A percentile compares a stretch with the other conserved stretches of the same genome.
phyloP scores from a whole-genome alignment of 1,284 basidiomycete genomes.

The Pseudozyma pruni region DNA sequence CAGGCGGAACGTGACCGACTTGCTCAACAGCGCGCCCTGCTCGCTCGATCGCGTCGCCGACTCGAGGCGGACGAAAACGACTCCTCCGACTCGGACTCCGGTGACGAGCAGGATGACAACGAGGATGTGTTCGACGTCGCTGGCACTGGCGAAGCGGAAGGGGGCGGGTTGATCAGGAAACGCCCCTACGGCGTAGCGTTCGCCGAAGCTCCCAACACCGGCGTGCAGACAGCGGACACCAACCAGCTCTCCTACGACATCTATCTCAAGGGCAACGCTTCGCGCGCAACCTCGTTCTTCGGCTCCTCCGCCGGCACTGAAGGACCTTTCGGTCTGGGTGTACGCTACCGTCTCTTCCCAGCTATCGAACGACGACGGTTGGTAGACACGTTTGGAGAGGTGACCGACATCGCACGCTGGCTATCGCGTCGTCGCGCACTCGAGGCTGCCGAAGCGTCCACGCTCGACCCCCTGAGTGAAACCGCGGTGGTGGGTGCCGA shows the following conservation, averaged over 20 bases:
- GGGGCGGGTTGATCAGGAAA: conserved; percentile 20
- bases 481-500: conserved; percentile 68
- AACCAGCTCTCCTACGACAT: conserved; percentile 89
- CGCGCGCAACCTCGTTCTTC: conserved; percentile 82
- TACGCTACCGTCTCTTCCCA: conserved; percentile 96
- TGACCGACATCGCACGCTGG: conserved; percentile 81
- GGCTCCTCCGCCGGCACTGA: conserved; percentile 69
- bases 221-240: conserved; percentile 72
- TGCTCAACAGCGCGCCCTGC: conserved; percentile 84
- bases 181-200: conserved; percentile 32
- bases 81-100: conserved; percentile 70
- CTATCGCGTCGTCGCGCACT: conserved; percentile 53
- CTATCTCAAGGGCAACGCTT: conserved; percentile 92
- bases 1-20: conserved; percentile 84
- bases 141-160: conserved; percentile 7
- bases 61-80: conserved; percentile 79
- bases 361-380: conserved; percentile 90
- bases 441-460: conserved; percentile 41
- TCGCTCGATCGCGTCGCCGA: conserved; percentile 81
- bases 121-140: conserved; percentile 68
- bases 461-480: conserved; percentile 17
- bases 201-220: conserved; percentile 64
- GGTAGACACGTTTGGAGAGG: conserved; percentile 96
- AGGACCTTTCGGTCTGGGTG: conserved; percentile 71
- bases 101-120: conserved; percentile 75